Conservation (phyloP, 31 red algal species). For the Asparagopsis taxiformis region DNA sequence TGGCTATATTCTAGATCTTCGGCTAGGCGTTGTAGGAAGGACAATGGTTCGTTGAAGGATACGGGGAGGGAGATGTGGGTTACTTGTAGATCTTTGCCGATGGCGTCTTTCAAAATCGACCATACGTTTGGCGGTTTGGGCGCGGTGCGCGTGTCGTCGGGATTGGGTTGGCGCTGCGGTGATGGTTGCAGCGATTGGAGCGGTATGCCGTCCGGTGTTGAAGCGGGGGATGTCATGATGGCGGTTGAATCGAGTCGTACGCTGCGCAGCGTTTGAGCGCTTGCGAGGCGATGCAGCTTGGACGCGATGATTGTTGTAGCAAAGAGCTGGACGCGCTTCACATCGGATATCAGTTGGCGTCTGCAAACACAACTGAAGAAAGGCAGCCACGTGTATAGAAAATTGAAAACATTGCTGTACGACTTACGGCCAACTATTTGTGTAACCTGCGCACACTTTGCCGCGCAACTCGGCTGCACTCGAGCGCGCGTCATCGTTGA, state of each 20-base stretch:
- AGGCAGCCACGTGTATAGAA: no score
- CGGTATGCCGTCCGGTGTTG: background rate
- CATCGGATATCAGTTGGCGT: no score
- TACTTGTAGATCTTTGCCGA: constrained; percentile 91
- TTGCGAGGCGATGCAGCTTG: background rate
- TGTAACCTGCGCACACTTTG: background rate
- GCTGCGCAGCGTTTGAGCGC: background rate
- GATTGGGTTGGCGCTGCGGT: background rate
- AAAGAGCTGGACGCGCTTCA: no score
- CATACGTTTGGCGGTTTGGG: constrained; percentile 38
- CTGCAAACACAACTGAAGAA: no score
- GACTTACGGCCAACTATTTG: no score
- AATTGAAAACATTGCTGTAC: no score
- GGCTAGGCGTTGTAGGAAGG: constrained; percentile 85
- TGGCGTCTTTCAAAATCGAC: constrained; percentile 69
- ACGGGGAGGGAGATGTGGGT: constrained; percentile 88
- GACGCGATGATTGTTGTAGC: background rate
- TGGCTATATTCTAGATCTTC: constrained; percentile 87
- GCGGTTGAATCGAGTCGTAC: background rate
- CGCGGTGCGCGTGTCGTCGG: background rate
- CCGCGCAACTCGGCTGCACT: background rate
- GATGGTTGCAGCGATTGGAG: constrained; percentile 1
- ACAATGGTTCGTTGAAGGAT: constrained; percentile 91
- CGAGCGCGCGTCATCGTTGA: background rate
- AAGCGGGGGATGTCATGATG: background rate